A percentile compares a stretch with the other conserved stretches of the same genome.
These are phyloP conservation scores for Opeltia flavorubescens DNA, from an alignment of 495 filamentous ascomycete species.

Conservation along the genomic window DNA sequence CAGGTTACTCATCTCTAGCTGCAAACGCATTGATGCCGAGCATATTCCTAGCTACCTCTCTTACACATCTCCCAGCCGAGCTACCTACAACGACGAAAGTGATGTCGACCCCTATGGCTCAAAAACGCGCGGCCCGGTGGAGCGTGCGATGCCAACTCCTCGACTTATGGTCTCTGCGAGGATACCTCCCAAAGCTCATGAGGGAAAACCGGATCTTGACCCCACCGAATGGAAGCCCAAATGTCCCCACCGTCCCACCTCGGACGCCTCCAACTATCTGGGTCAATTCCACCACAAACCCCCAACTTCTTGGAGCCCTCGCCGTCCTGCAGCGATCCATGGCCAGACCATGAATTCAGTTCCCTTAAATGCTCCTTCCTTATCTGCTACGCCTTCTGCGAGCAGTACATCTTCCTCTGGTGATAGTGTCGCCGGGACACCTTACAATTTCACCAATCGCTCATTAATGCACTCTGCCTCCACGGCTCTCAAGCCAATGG, in stretches of 20 bases:
- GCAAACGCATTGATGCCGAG: conserved; percentile 38
- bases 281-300: conserved; percentile 27
- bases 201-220: conserved; percentile 37
- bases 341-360: conserved; percentile 17
- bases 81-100: conserved; percentile 22
- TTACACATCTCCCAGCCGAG: conserved; percentile 18
- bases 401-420: conserved; percentile 31
- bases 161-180: conserved; percentile 17
- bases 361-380: conserved; percentile 18
- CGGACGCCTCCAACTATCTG: conserved; percentile 35
- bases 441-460: conserved; percentile 20
- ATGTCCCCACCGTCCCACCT: conserved; percentile 17
- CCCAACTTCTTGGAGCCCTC: conserved; percentile 13
- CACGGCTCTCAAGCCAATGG: not conserved
- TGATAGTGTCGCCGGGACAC: conserved; percentile 23
- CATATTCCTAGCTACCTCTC: conserved; percentile 23
- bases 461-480: conserved; percentile 31
- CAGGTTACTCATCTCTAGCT: conserved; percentile 21
- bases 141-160: conserved; percentile 20
- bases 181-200: conserved; percentile 29
- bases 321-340: conserved; percentile 5
- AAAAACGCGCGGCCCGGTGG: conserved; percentile 25
- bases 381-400: conserved; percentile 30
- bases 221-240: conserved; percentile 44
- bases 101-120: conserved; percentile 17